Base-by-base conservation (phyloP, 2,329 filamentous ascomycete genomes). In the Penicillium janthinellum region DNA sequence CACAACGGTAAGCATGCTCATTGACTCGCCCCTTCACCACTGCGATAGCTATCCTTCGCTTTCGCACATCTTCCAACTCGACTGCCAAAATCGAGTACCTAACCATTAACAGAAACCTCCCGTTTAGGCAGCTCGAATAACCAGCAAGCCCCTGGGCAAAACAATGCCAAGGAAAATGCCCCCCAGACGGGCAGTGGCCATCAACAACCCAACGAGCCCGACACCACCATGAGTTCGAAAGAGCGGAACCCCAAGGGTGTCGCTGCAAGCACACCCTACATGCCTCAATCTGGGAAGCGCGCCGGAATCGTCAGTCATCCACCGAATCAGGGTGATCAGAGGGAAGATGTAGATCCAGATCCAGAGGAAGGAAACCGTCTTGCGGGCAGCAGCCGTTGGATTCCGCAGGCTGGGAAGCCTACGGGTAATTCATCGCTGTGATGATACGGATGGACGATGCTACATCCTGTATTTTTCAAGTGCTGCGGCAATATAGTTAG, bases 331-430 rank as follows among this genome's bases (percentile, higher is more conserved):
- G 28, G 15, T 10, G 35, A 51, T 12, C 31, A 51, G 10, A 39
- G 37, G 35, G 37, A 15, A 14, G 34, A 20, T 20, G 37, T 8
- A 14, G 34, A 20, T 20, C 20, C 2, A 5, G 49, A 51, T 4
- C 49, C 49, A 15, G 49, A 53, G 69, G 64, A 44, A 22, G 5
- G 53, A 47, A 38, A 25, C 37, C 34, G 53, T 55, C 11, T 31
- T 31, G 53, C 41, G 8, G 53, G 53, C 12, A 55, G 53, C n/a
- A 45, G 17, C 5, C 53, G 41, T 3, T 55, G 41, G 41, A 45
- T 45, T 38, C 53, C 53, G 7, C 39, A 45, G 28, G 53, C 53
- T 22, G 53, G 53, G 20, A 55, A 55, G 25, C 53, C 53, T n/a
- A 47, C 53, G 4, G 42, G 42, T 8, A 55, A 14, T 22, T 55